Evolutionary conservation across 768 basidiomycete species (phyloP).

Genomic region (Kwoniella dendrophila): DNA sequence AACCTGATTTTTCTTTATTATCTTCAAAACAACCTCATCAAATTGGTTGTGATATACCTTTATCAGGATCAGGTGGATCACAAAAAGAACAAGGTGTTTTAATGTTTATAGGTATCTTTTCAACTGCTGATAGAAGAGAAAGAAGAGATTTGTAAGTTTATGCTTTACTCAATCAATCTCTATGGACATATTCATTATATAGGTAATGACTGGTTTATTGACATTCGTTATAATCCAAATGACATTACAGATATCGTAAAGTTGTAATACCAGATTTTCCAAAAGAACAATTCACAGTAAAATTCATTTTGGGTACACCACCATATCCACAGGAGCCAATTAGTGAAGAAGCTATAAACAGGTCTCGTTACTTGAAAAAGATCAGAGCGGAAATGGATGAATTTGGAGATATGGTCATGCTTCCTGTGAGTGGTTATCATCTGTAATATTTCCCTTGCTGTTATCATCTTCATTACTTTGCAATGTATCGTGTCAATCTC

Average conservation of each 20-base stretch:
- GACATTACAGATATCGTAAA: slow-evolving; percentile 41
- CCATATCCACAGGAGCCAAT: slow-evolving; percentile 44
- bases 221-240: no score
- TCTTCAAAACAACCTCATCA: slow-evolving; percentile 51
- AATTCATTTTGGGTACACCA: slow-evolving; percentile 56
- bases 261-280: slow-evolving; percentile 54
- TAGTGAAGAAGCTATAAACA: slow-evolving; percentile 33
- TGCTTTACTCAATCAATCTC: not conserved
- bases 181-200: no score
- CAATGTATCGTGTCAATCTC: no score
- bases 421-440: slow-evolving; percentile 48
- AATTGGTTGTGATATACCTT: slow-evolving; percentile 55
- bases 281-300: slow-evolving; percentile 50
- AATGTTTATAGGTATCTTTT: slow-evolving; percentile 56
- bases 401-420: slow-evolving; percentile 53
- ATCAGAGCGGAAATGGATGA: slow-evolving; percentile 48
- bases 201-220: no score
- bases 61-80: no score
- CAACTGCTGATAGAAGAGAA: slow-evolving; percentile 47
- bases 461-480: no score
- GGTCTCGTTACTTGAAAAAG: slow-evolving; percentile 29
- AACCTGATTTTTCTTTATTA: slow-evolving; percentile 55
- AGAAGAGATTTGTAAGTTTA: slow-evolving; percentile 50
- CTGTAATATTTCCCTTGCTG: no score
- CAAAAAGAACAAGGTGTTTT: slow-evolving; percentile 41